Conservation (phyloP, 768 basidiomycete genomes). For the Baorangia bicolor region DNA sequence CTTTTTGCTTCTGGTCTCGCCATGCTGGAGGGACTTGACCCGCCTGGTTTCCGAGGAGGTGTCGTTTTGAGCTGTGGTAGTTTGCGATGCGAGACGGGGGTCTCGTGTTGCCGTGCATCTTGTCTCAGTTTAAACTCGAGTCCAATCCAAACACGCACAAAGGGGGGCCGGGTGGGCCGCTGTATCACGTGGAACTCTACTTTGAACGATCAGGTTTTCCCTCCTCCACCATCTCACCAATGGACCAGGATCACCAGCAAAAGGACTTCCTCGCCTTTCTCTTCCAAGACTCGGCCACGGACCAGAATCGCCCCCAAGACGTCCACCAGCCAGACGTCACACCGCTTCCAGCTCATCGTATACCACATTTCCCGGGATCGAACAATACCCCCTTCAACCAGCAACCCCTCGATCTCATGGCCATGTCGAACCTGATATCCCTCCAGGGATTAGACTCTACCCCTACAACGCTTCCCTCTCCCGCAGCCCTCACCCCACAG, state of each 20-base stretch:
- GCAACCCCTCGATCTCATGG: constrained; percentile 47
- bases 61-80: constrained; percentile 54
- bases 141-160: constrained; percentile 13
- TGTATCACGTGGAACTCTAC: constrained; percentile 7
- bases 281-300: constrained; percentile 30
- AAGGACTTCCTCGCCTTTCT: constrained; percentile 38
- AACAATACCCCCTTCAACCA: constrained; percentile 18
- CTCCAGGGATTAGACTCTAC: constrained; percentile 43
- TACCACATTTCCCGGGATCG: constrained; percentile 8
- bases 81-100: constrained; percentile 39
- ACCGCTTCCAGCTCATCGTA: constrained; percentile 13
- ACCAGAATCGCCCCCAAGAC: constrained; percentile 28
- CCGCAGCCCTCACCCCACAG: constrained; percentile 40
- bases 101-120: neutral
- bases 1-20: constrained; percentile 43
- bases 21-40: constrained; percentile 62
- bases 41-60: constrained; percentile 57
- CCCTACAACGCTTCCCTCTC: constrained; percentile 13
- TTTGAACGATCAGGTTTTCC: neutral
- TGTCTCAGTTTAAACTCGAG: too few species aligned
- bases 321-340: constrained; percentile 14
- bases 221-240: constrained; percentile 5
- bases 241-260: constrained; percentile 35
- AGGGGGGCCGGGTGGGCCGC: constrained; percentile 4
- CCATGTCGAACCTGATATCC: constrained; percentile 48